Evolutionary conservation across 176 grass and related monocot species (phyloP), one percentile per base, ranked within the genome.

Genomic region (Oryza glumipatula): DNA sequence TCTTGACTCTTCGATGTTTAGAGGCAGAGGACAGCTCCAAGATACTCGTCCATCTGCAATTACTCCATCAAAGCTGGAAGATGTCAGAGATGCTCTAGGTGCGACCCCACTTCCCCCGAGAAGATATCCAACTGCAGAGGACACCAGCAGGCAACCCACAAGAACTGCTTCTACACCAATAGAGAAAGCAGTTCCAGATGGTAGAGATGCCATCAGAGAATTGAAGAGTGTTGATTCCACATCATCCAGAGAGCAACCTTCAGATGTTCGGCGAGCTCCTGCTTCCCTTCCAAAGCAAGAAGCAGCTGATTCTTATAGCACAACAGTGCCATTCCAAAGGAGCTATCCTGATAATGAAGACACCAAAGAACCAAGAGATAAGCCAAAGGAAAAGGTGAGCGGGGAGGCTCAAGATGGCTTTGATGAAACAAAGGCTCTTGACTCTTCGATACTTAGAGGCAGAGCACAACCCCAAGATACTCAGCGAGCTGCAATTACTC

Each of bases 71-170:
- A 68, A 78, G 6, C 48, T 69, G 30, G 49, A 54, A 72, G 68
- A 38, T 46, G 56, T 68, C 56, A 67, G 71, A 67, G 72, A 68
- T 52, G 30, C 12, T 79, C 67, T 11, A 44, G 65, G 26, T 72
- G 67, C 72, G 41, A n/a, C 76, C 61, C 56, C 3, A 54, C 69
- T 69, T 68, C 39, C 61, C 23, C 61, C 72, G 43, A 35, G 48
- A 81, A 81, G 78, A 68, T 56, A 87, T 61, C 63, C 47, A 76
- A 69, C 39, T 68, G 47, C 7, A 46, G 76, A 79, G 30, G 60
- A 79, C 43, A 66, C 78, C 60, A 87, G 38, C 36, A 79, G 79
- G 61, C 66, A 82, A 41, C 26, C 74, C 16, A 83, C 52, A 75
- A 52, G 7, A 8, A 21, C 38, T 69, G 76, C 60, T 79, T 47